Base-by-base conservation (phyloP, 108 stramenopile genomes). In the Seminavis robusta region DNA sequence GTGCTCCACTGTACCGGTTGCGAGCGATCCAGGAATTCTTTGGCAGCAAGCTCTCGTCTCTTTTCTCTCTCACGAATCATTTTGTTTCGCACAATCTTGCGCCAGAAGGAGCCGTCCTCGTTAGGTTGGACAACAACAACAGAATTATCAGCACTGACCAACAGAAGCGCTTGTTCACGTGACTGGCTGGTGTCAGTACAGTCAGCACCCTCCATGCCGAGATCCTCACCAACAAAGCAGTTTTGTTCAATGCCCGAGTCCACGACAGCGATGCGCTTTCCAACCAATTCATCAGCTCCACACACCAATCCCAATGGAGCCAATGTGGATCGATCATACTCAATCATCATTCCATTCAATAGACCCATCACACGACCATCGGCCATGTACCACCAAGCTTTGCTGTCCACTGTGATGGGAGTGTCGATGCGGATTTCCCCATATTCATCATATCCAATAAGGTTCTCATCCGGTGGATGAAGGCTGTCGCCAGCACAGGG, bases 101-200 rank as follows among this genome's bases (percentile, higher is more conserved):
- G 81, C 90, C 95, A 95, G 73, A 95, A 97, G 11, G 84, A 86
- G 8, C 96, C 96, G 64, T 97, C 93, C 48, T 94, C 88, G 56
- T 97, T 96, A 25, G 95, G 95, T 48, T 95, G 94, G n/a, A 95
- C 66, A 13, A 97, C 90, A 37, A 64, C 67, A 34, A 77, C 46
- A 30, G 53, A 59, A 3, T 67, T 57, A 24, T 68, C 42, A 36
- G 69, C 60, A 54, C 83, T 79, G 33, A 74, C 45, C 29, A 83
- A 54, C 19, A 86, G 51, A 32, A 86, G 62, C 15, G 82, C 82
- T 50, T 79, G 75, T 53, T 83, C 80, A 25, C 79, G 61, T n/a
- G n/a, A n/a, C n/a, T n/a, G n/a, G n/a, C n/a, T n/a, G 31, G 64
- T 36, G 28, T 80, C 73, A 4, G 67, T 59, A 49, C 81, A 83